A percentile compares a stretch with the other conserved stretches of the same genome.
Conservation (phyloP, 164 flowering plant genomes). For the Nelumbo lutea region DNA sequence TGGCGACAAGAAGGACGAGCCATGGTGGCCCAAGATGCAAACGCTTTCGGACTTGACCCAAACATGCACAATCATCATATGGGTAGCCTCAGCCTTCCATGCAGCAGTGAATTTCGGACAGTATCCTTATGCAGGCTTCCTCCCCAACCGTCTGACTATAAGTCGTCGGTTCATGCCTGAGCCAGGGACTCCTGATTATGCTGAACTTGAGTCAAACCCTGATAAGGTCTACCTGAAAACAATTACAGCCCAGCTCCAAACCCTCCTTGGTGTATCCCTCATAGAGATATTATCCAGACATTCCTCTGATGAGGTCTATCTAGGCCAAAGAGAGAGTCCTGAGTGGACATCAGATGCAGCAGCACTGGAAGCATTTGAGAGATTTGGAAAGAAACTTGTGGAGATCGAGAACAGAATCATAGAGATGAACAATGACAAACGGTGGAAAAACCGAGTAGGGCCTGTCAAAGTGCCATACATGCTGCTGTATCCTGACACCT, state of each 20-base stretch:
- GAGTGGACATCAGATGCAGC: conserved; percentile 61
- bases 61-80: conserved; percentile 65
- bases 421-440: conserved; percentile 41
- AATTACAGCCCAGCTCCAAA: conserved; percentile 63
- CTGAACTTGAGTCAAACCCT: conserved; percentile 55
- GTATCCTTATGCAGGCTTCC: conserved; percentile 78
- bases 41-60: conserved; percentile 44
- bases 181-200: conserved; percentile 57
- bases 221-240: conserved; percentile 60
- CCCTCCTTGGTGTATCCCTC: conserved; percentile 68
- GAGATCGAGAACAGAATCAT: conserved; percentile 50
- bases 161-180: conserved; percentile 85
- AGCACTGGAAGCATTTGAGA: conserved; percentile 48
- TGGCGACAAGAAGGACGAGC: conserved; percentile 66
- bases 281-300: conserved; percentile 77
- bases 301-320: conserved; percentile 69
- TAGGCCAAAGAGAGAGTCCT: conserved; percentile 60
- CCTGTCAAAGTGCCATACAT: conserved; percentile 35
- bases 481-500: conserved; percentile 34
- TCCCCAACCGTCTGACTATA: conserved; percentile 79
- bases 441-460: conserved; percentile 50
- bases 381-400: conserved; percentile 41
- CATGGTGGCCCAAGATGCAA: conserved; percentile 83
- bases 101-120: conserved; percentile 91
- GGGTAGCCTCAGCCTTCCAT: conserved; percentile 88